Percentiles rank a stretch among this genome's conserved stretches.
phyloP scores from a whole-genome alignment of 306 rosid species.

The Spatholobus suberectus region DNA sequence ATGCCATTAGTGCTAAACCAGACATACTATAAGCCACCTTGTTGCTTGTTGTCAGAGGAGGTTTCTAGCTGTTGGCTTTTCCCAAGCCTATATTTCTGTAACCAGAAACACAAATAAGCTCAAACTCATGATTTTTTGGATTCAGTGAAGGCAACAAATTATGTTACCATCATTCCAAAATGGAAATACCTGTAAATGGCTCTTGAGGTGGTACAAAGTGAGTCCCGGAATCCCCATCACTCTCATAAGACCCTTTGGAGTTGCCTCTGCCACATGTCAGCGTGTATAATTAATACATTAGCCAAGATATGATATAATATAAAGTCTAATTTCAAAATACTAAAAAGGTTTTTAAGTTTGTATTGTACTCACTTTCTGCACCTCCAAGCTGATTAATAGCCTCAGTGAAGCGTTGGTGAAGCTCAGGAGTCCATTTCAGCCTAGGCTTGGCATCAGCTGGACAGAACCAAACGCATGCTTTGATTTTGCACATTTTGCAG shows the following conservation, averaged over 20 bases:
- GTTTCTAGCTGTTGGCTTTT: slow-evolving; percentile 66
- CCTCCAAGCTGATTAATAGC: slow-evolving; percentile 85
- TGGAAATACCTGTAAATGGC: slow-evolving; percentile 82
- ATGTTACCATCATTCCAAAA: slow-evolving; percentile 26
- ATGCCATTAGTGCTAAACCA: slow-evolving; percentile 28
- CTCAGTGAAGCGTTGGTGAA: slow-evolving; percentile 77
- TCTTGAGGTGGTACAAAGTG: slow-evolving; percentile 86
- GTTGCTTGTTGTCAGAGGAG: slow-evolving; percentile 63
- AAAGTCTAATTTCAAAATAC: neutral
- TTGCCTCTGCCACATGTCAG: slow-evolving; percentile 65
- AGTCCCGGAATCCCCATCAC: slow-evolving; percentile 83
- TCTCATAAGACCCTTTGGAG: slow-evolving; percentile 86
- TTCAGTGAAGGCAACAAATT: slow-evolving; percentile 26
- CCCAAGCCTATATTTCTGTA: slow-evolving; percentile 88
- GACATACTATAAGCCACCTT: slow-evolving; percentile 56
- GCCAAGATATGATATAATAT: neutral
- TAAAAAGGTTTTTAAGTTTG: slow-evolving; percentile 5
- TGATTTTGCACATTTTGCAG: slow-evolving; percentile 54
- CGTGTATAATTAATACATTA: slow-evolving; percentile 18
- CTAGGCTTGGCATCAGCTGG: slow-evolving; percentile 95
- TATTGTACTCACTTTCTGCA: slow-evolving; percentile 69
- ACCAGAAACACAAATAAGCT: slow-evolving; percentile 35
- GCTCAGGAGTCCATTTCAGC: slow-evolving; percentile 90
- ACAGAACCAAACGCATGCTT: slow-evolving; percentile 79
- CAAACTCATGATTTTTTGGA: slow-evolving; percentile 23